Base-by-base conservation (phyloP, 495 filamentous ascomycete species). In the Schizothecium vesticola region DNA sequence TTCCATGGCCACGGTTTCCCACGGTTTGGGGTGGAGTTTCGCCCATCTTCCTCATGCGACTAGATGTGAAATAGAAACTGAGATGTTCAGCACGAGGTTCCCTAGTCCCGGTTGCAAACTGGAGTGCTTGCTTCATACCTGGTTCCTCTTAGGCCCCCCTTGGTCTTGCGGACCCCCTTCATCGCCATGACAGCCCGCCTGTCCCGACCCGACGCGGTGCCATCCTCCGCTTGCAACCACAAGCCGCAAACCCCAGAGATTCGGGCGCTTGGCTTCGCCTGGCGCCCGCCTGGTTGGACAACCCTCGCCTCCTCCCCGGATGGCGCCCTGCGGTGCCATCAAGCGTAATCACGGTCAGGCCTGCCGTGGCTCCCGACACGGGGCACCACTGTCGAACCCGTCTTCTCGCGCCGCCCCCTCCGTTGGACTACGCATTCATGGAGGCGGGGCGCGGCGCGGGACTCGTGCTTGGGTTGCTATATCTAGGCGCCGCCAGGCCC, bases 261-360 rank as follows among this genome's bases (percentile, higher is more conserved):
- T 61, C 29, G 59, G 19, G 23, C 7, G 25, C 61, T 59, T 59
- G 22, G 57, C 25, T 24, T 59, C 43, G 43, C 43, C 43, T 51
- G 19, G 43, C 43, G 43, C 43, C 36, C 43, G 43, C 26, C 57
- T 58, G 58, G 33, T 36, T 61, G 69, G 57, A 61, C 51, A 21
- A 24, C 24, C 29, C 69, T 70, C 63, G 71, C 61, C 66, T 65
- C 36, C 63, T 69, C 60, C 66, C 68, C 64, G 74, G 61, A 68
- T 71, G 69, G 56, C 66, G 23, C 60, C 55, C 56, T 64, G 59
- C n/a, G 43, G 75, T 75, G 64, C 68, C 75, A 75, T 77, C 68
- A 60, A 68, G 33, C 70, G 68, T 69, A 59, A 70, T 70, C n/a
- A 56, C 74, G 71, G 73, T 70, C 74, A 75, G 69, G 71, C 66